Evolutionary conservation across 2,329 filamentous ascomycete species (phyloP).

Genomic region (Calycina herbarum): DNA sequence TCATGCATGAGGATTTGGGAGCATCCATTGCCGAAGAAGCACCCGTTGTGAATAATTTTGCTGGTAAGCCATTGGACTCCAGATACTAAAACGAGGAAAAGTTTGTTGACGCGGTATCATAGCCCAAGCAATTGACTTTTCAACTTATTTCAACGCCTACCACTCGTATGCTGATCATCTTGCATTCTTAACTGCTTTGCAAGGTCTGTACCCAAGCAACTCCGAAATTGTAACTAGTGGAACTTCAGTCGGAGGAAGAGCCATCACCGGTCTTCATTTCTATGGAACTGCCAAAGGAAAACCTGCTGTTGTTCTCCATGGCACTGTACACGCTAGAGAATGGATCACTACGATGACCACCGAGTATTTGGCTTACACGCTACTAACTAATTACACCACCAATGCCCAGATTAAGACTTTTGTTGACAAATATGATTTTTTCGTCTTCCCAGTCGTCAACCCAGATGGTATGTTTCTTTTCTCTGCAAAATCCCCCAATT

Average conservation of each 20-base stretch:
- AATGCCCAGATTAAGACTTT: conserved; percentile 43
- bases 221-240: conserved; percentile 52
- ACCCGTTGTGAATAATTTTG: conserved; percentile 17
- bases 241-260: conserved; percentile 46
- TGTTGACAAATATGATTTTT: conserved; percentile 65
- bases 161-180: conserved; percentile 55
- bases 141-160: conserved; percentile 53
- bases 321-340: conserved; percentile 59
- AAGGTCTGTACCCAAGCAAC: conserved; percentile 45
- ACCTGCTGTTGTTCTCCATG: conserved; percentile 56
- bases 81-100: neutral
- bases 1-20: conserved; percentile 47
- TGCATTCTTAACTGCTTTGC: conserved; percentile 48
- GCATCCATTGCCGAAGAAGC: conserved; percentile 43
- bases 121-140: conserved; percentile 5
- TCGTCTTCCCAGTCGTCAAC: conserved; percentile 63
- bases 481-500: neutral
- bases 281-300: conserved; percentile 48
- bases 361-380: conserved; percentile 53
- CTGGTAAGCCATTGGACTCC: conserved; percentile 7
- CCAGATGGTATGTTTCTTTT: conserved; percentile 50
- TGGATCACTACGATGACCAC: conserved; percentile 56
- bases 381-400: conserved; percentile 48
- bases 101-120: neutral
- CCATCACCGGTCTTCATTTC: conserved; percentile 51